Base-by-base conservation (phyloP, 805 yeast species). In the Lachancea mirantina region DNA sequence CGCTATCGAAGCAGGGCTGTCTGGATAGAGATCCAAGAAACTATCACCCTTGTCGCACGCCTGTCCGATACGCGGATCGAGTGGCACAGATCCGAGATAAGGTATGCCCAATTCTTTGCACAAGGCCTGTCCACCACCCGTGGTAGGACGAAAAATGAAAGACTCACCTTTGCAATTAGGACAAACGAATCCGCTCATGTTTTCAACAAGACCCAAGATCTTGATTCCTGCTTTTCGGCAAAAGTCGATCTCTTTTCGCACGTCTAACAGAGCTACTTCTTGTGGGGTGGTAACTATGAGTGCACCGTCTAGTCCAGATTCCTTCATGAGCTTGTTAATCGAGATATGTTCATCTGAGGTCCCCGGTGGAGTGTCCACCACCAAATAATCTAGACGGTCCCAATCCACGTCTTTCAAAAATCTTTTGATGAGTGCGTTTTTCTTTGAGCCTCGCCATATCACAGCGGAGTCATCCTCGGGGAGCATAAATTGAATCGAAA, bases 171-270 rank as follows among this genome's bases (percentile, higher is more conserved):
- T 74, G 60, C 99, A 92, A 50, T 68, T 76, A 4, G 98, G 98
- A 56, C 99, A 92, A 10, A 92, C 97, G 62, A 92, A 92, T 2
- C 98, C 99, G 6, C 95, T 76, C 99, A 92, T 92, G 57, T 92
- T 92, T 55, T 92, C 99, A 13, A 92, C 96, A 9, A 92, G 59
- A 0, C 99, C 99, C 26, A 92, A 57, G 3, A 92, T 72, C 39
- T 71, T 78, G 40, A 92, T 87, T 2, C 77, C 78, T 2, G 97
- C 97, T 57, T 92, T 92, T 26, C 76, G 68, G 58, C 98, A 92
- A 49, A 92, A 92, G 53, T 89, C 94, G 14, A 92, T 84, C 52
- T 92, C 98, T 58, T 92, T 92, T 36, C 99, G 67, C 4, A 92
- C 99, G 52, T 92, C 99, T 28, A 92, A 61, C 24, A 92, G 62